Conservation (phyloP, 257 asterid species). For the Haberlea rhodopensis region DNA sequence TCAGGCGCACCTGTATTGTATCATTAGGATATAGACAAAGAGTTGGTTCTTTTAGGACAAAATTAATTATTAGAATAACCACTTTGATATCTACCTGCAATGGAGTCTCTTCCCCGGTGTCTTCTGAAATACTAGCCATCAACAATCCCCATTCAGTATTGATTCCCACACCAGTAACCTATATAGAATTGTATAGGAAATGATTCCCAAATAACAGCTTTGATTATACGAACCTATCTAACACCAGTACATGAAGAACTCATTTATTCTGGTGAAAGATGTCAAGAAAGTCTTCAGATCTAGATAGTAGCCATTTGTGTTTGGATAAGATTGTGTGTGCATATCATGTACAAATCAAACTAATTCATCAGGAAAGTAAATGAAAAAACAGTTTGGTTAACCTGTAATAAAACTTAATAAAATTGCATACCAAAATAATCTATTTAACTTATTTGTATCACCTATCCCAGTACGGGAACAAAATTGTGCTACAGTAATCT, state of each 20-base stretch:
- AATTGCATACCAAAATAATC: neutral
- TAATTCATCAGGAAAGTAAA: neutral
- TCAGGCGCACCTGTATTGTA: constrained; percentile 75
- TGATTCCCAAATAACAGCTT: constrained; percentile 16
- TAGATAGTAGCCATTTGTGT: no score
- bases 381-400: neutral
- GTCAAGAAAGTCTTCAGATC: neutral
- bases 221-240: neutral
- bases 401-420: neutral
- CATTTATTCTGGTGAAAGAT: constrained; percentile 11
- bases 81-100: constrained; percentile 62
- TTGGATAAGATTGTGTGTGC: neutral
- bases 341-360: neutral
- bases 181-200: constrained; percentile 21
- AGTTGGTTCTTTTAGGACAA: constrained; percentile 8
- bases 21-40: constrained; percentile 20
- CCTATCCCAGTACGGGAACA: constrained; percentile 9
- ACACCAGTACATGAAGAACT: constrained; percentile 11
- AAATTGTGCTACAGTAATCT: neutral
- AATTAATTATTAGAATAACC: constrained; percentile 15
- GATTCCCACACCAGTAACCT: constrained; percentile 94
- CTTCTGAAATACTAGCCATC: constrained; percentile 96
- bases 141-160: constrained; percentile 98
- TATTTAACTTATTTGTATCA: constrained; percentile 7
- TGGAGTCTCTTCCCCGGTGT: constrained; percentile 95